Conservation (phyloP, 441 rosid species). For the Erodium chrysanthum region DNA sequence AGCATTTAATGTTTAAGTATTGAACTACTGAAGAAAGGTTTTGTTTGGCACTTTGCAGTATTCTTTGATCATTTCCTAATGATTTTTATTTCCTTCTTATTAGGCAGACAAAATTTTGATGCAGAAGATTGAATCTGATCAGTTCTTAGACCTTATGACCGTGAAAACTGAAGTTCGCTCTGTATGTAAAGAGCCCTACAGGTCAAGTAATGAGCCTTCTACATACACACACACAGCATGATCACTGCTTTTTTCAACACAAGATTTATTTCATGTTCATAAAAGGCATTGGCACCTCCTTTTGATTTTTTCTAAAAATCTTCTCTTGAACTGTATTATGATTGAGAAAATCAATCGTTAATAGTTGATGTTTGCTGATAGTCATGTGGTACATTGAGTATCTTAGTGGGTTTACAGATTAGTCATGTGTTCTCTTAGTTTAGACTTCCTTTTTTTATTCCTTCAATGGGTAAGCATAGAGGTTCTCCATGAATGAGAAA, state of each 20-base stretch:
- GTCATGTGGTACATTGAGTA: not conserved
- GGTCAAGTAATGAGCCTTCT: conserved; percentile 37
- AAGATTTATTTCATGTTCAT: not conserved
- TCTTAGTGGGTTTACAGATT: not conserved
- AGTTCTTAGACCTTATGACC: conserved; percentile 83
- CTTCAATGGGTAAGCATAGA: not conserved
- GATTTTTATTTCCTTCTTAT: conserved; percentile 8
- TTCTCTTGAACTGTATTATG: not conserved
- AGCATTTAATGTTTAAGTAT: not conserved
- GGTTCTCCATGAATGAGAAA: not conserved
- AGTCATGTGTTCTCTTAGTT: not conserved
- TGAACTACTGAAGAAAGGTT: not conserved
- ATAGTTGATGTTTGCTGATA: not conserved
- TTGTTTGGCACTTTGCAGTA: conserved; percentile 10
- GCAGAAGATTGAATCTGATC: conserved; percentile 90
- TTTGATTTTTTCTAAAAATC: not conserved
- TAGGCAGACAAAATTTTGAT: conserved; percentile 82
- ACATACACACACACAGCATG: conserved; percentile 11
- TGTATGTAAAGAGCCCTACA: conserved; percentile 85
- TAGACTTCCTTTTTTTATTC: not conserved
- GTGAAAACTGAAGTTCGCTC: conserved; percentile 70
- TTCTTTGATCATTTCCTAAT: conserved; percentile 10
- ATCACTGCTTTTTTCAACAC: conserved; percentile 2
- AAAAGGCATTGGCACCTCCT: not conserved
- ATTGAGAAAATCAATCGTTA: not conserved